Evolutionary conservation across 2,329 filamentous ascomycete species (phyloP), one percentile per base, ranked within the genome.

Genomic region (Sarocladium brachiariae): DNA sequence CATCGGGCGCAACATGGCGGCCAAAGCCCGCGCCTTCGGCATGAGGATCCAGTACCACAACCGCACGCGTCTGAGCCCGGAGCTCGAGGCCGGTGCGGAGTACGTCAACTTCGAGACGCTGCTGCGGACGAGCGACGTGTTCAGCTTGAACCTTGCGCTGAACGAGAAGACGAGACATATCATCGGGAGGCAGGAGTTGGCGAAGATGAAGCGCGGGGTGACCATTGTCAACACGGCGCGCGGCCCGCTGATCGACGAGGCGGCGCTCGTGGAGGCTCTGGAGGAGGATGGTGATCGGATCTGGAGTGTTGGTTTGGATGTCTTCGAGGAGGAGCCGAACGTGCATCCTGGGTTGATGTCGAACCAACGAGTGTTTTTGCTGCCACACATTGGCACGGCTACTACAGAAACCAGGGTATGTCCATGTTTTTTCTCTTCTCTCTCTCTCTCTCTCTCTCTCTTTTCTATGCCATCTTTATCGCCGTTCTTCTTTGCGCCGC

Each of bases 191-290:
- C 59, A 69, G 2, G 78, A 87, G 57, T 82, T 89, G 56, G 70
- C 70, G 34, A 79, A 80, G 63, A 89, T 88, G 85, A 89, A 88
- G 66, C 71, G 76, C 48, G 83, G 83, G 7, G 77, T 85, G 2
- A 76, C 86, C 2, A 74, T 89, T 18, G 75, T 88, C 55, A 89
- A 88, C 63, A 87, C 85, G 2, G 85, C 85, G 1, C 76, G 84
- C 7, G 84, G 84, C 2, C 82, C 83, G n/a, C 77, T 88, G 24
- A 83, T 89, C 52, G 81, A 89, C 53, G 85, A 88, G 64, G 81
- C 70, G 2, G 85, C 84, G 0, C 74, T 89, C 9, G 84, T 87
- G 2, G 70, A 79, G 47, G 84, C 84, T 0, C 69, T 89, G 1
- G 72, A 85, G 1, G 72, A 85, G 43, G 75, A 69, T 25, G 84